Conservation (phyloP, 2,329 filamentous ascomycete species). For the Fusarium fracticaudum region DNA sequence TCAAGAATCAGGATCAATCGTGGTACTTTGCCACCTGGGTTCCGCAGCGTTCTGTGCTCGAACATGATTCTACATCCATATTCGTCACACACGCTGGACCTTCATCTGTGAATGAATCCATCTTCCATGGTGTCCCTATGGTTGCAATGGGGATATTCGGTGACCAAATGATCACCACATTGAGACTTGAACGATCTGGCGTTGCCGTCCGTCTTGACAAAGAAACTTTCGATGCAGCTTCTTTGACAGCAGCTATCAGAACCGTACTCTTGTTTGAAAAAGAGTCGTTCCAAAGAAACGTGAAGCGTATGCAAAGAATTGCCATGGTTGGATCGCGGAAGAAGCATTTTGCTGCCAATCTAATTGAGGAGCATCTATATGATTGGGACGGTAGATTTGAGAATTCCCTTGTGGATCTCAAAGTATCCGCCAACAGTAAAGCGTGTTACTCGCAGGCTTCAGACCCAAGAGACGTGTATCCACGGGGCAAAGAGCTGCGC, state of each 20-base stretch:
- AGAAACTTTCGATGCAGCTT: neutral
- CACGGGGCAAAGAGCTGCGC: neutral
- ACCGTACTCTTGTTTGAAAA: neutral
- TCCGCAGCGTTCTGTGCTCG: neutral
- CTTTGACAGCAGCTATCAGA: neutral
- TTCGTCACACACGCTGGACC: neutral
- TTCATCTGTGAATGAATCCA: slow-evolving; percentile 1
- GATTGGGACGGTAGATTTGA: slow-evolving; percentile 5
- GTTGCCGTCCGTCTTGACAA: neutral
- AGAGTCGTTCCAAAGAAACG: neutral
- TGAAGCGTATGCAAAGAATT: neutral
- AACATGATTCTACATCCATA: neutral
- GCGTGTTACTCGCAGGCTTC: rapidly evolving
- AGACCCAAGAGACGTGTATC: neutral
- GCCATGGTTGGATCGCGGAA: neutral
- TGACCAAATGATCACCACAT: neutral
- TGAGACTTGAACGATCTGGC: neutral
- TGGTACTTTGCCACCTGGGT: slow-evolving; percentile 2
- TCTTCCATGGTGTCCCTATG: slow-evolving; percentile 3
- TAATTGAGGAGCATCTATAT: neutral
- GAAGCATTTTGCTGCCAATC: neutral
- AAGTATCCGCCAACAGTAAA: neutral
- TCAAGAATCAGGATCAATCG: neutral
- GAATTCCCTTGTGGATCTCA: neutral
- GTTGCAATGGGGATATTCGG: neutral